Evolutionary conservation across 164 flowering plant genomes (phyloP), one percentile per base, ranked within the genome.

Genomic region (Hamamelis virginiana): DNA sequence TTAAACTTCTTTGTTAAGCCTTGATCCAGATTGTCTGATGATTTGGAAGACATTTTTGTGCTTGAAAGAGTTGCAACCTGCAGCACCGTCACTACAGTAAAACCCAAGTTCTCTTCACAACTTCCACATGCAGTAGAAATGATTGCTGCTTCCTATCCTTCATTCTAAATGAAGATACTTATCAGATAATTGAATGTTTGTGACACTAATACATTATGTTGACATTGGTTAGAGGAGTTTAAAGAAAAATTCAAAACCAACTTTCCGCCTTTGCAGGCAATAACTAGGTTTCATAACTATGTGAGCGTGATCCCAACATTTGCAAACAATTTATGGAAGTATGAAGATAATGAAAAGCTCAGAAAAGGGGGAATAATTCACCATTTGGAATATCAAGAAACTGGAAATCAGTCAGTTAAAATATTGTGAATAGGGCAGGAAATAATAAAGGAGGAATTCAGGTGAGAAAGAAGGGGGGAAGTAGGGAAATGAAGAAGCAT

Each of bases 61-160:
- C 69, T 52, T 11, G 18, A 10, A 21, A 59, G 26, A 66, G 47
- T 33, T 66, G 47, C 25, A 33, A 52, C 69, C 69, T 66, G 69
- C 59, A 52, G 33, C 28, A 38, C 27, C n/a, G 18, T 18, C 44
- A 52, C 3, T 1, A 50, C 10, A 9, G 41, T 66, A 18, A 66
- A 58, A 66, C 33, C 47, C 9, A 33, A 19, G 15, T n/a, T 66
- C 58, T 33, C 22, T 19, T 33, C 9, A 53, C 11, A 19, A 59
- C 19, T 33, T 45, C 19, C 26, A 11, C 26, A 52, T 66, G 59
- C 52, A 22, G 26, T 43, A 13, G 10, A 58, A 58, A 58, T 15
- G 14, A 25, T 12, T 25, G 38, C 38, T 57, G 33, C 61, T 57
- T 26, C 38, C 28, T 57, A 57, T 26, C 38, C 13, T 59, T 13